These are phyloP conservation scores for Myrica gale DNA, from an alignment of 306 rosid genomes.

Conservation along the genomic window DNA sequence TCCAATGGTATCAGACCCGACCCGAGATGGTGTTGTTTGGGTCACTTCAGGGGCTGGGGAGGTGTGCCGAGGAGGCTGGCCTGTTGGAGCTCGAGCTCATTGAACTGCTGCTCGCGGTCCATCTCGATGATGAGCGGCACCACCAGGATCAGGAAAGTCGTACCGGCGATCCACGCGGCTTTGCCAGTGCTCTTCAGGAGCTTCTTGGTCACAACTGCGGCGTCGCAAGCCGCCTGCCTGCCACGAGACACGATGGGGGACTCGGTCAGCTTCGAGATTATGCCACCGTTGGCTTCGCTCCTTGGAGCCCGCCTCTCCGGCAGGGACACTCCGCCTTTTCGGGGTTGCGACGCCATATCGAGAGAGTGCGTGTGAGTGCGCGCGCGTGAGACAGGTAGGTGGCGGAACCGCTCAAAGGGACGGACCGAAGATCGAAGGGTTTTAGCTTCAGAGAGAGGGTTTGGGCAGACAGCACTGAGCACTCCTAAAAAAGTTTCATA, in stretches of 20 bases:
- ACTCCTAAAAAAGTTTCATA: too few species aligned
- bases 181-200: slow-evolving; percentile 84
- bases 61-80: slow-evolving; percentile 88
- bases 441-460: too few species aligned
- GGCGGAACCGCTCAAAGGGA: background rate
- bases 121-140: slow-evolving; percentile 87
- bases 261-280: slow-evolving; percentile 50
- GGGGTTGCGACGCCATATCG: slow-evolving; percentile 64
- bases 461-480: too few species aligned
- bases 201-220: slow-evolving; percentile 56
- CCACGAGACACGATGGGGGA: slow-evolving; percentile 55
- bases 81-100: slow-evolving; percentile 88
- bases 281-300: slow-evolving; percentile 18
- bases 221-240: slow-evolving; percentile 61
- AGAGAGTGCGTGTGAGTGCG: background rate
- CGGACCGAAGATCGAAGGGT: background rate
- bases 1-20: background rate
- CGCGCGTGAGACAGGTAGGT: background rate
- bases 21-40: background rate
- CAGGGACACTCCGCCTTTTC: slow-evolving; percentile 82
- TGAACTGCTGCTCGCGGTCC: slow-evolving; percentile 98
- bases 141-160: slow-evolving; percentile 70
- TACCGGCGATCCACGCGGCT: slow-evolving; percentile 96
- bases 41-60: slow-evolving; percentile 43
- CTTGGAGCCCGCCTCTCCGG: slow-evolving; percentile 57